phyloP scores from a whole-genome alignment of 2,329 filamentous ascomycete species.

The Nannizziopsis arthrosporioides region DNA sequence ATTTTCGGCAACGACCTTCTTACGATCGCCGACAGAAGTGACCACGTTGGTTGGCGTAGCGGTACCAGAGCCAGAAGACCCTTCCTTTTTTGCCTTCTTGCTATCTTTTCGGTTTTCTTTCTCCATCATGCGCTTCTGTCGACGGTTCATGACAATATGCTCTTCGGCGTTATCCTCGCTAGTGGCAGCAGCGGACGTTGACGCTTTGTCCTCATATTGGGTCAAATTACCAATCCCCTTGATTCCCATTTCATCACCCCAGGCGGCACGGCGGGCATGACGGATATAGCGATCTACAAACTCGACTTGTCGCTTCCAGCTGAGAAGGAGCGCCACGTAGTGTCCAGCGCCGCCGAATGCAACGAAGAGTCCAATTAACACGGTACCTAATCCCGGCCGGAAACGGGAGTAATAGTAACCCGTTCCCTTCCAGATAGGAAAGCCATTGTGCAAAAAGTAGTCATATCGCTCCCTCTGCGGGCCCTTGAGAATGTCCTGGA shows the following conservation, averaged over 20 bases:
- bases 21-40: conserved; percentile 55
- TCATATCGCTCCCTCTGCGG: conserved; percentile 78
- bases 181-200: conserved; percentile 22
- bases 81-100: conserved; percentile 34
- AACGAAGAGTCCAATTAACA: conserved; percentile 69
- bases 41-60: conserved; percentile 46
- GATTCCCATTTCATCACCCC: conserved; percentile 67
- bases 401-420: conserved; percentile 97
- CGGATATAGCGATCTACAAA: conserved; percentile 87
- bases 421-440: conserved; percentile 91
- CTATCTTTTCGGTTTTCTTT: conserved; percentile 61
- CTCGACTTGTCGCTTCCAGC: conserved; percentile 79
- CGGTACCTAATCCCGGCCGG: conserved; percentile 77
- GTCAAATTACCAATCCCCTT: conserved; percentile 57
- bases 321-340: conserved; percentile 73
- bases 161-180: conserved; percentile 37
- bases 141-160: conserved; percentile 59
- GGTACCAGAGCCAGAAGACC: conserved; percentile 30
- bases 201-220: conserved; percentile 21
- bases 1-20: conserved; percentile 83
- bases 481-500: conserved; percentile 75
- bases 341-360: conserved; percentile 74
- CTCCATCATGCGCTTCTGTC: conserved; percentile 79
- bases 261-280: conserved; percentile 75
- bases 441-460: conserved; percentile 83